Conservation (phyloP, 441 rosid genomes). For the Croton setiger region DNA sequence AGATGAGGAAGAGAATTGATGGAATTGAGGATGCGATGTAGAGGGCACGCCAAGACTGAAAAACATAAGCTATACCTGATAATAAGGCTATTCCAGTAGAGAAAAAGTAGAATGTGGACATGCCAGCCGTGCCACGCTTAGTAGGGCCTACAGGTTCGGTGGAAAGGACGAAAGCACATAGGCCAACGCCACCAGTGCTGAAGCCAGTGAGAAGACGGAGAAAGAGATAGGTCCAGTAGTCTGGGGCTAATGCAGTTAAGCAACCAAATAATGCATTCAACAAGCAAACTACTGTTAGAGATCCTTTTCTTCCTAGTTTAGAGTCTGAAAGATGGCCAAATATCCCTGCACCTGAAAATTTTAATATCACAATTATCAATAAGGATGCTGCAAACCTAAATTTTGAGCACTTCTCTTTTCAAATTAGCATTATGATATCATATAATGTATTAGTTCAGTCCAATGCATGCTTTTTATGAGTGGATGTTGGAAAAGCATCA, state of each 20-base stretch:
- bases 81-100: constrained; percentile 70
- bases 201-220: constrained; percentile 78
- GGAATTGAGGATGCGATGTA: constrained; percentile 75
- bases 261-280: constrained; percentile 68
- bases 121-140: constrained; percentile 82
- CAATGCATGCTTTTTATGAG: background rate
- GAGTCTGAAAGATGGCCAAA: constrained; percentile 95
- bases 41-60: constrained; percentile 68
- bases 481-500: background rate
- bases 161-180: constrained; percentile 77
- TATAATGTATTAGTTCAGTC: background rate
- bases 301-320: constrained; percentile 88
- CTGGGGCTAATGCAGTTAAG: constrained; percentile 65
- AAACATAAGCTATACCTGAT: constrained; percentile 62
- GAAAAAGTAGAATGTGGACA: constrained; percentile 96
- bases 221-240: constrained; percentile 55
- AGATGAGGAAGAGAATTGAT: constrained; percentile 56
- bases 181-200: constrained; percentile 91
- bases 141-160: constrained; percentile 83
- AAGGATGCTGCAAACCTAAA: background rate
- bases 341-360: constrained; percentile 74
- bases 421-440: no score
- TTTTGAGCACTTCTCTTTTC: no score
- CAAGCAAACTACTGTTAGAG: constrained; percentile 64
- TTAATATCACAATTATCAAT: background rate